Evolutionary conservation across 2,329 filamentous ascomycete genomes (phyloP).

Genomic region (Phialemonium atrogriseum): DNA sequence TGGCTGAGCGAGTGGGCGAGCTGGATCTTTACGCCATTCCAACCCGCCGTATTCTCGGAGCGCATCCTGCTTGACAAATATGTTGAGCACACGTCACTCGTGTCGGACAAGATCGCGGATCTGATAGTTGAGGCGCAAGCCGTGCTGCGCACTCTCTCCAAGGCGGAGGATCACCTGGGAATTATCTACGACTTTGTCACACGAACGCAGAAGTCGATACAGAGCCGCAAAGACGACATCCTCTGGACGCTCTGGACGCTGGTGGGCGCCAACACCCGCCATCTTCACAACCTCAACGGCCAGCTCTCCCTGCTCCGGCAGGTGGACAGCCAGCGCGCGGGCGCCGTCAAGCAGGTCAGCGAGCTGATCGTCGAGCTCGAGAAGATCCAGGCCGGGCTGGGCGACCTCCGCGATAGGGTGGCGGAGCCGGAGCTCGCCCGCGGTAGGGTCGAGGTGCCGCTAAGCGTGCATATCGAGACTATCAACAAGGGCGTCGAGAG

Average conservation of each 20-base stretch:
- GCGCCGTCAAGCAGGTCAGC: constrained; percentile 60
- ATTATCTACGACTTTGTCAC: constrained; percentile 62
- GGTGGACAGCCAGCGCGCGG: constrained; percentile 57
- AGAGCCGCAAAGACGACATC: constrained; percentile 54
- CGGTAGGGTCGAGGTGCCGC: constrained; percentile 41
- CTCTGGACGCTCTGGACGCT: constrained; percentile 66
- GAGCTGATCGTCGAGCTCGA: constrained; percentile 65
- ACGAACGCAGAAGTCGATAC: constrained; percentile 51
- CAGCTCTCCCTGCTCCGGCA: constrained; percentile 57
- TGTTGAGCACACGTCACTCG: constrained; percentile 59
- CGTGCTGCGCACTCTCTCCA: constrained; percentile 55
- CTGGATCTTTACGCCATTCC: constrained; percentile 54
- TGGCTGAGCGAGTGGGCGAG: constrained; percentile 28
- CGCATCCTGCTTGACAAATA: constrained; percentile 64
- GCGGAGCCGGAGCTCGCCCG: constrained; percentile 52
- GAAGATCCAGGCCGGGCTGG: constrained; percentile 61
- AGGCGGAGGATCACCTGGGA: constrained; percentile 61
- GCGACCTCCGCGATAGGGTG: constrained; percentile 64
- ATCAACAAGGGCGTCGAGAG: constrained; percentile 67
- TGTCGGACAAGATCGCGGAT: constrained; percentile 59
- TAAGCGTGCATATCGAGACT: constrained; percentile 67
- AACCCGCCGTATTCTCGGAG: constrained; percentile 51
- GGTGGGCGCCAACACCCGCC: constrained; percentile 58
- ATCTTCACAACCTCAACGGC: constrained; percentile 50
- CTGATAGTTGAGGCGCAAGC: constrained; percentile 65